Conservation (phyloP, 106 monocot genomes). For the Dendrobium huoshanense region DNA sequence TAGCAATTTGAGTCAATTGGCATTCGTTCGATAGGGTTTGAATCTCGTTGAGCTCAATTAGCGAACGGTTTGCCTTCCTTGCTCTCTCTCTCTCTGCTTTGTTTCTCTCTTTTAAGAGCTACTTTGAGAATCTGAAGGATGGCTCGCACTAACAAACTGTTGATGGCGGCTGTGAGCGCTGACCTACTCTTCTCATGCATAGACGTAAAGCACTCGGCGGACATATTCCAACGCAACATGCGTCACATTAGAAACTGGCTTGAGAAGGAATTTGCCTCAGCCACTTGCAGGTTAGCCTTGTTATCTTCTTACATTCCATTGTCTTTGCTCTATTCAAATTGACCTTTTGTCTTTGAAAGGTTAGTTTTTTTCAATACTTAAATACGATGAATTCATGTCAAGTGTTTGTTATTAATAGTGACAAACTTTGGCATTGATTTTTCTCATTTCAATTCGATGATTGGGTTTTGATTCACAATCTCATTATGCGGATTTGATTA, state of each 20-base stretch:
- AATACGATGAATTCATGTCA: background rate
- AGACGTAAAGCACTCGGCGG: conserved; percentile 75
- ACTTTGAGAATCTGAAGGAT: conserved; percentile 15
- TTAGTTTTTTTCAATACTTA: background rate
- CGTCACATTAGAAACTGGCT: conserved; percentile 17
- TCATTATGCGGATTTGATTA: too few relatives aligned
- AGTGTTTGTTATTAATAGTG: background rate
- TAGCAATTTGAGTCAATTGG: too few relatives aligned
- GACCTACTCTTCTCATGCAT: conserved; percentile 56
- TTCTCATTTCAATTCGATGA: background rate
- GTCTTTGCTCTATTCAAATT: background rate
- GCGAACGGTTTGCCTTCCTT: too few relatives aligned
- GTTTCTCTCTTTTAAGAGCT: background rate
- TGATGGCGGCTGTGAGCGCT: conserved; percentile 68
- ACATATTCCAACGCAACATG: conserved; percentile 66
- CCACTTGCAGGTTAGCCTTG: conserved; percentile 44
- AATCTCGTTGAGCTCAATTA: too few relatives aligned
- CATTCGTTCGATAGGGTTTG: too few relatives aligned
- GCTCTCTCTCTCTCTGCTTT: too few relatives aligned
- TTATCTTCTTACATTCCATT: background rate
- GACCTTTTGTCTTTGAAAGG: background rate
- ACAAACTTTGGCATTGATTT: background rate
- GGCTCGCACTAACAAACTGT: conserved; percentile 78
- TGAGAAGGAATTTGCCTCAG: conserved; percentile 55
- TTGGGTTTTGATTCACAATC: background rate